Base-by-base conservation (phyloP, 306 rosid genomes). In the Vigna hirtella region DNA sequence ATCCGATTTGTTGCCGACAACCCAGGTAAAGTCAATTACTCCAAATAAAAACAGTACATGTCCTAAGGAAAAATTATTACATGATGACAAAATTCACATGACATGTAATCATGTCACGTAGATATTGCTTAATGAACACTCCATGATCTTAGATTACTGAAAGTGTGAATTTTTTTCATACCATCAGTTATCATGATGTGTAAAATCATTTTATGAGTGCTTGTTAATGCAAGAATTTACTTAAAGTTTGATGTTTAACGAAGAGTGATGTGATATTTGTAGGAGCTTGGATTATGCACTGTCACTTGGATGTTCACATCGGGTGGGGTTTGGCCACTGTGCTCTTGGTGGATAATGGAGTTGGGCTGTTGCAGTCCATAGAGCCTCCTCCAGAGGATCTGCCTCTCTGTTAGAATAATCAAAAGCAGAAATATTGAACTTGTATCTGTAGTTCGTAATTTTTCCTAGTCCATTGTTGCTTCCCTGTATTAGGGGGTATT, bases 221-320 rank as follows among this genome's bases (percentile, higher is more conserved):
- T 38, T 0, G 15, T 4, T 53, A 9, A 55, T 55, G 7, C 10
- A 22, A 22, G 2, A 53, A 3, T 53, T 22, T 56, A 56, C 32
- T 2, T 9, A 34, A 34, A 34, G 7, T 59, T 22, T 55, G 30
- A n/a, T 45, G 26, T 75, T 77, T 55, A 24, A 79, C 38, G 12
- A 53, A 10, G 16, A 26, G 1, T 52, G 15, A 43, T 76, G 45
- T 77, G 47, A 63, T 77, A 4, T 65, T 8, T 71, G 77, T 49
- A 82, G 98, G 98, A 74, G 97, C 87, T 28, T 95, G 98, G 98
- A 0, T 92, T 48, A 81, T 92, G 98, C 98, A 92, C 53, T 95
- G 98, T 80, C 98, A 95, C 83, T 89, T 95, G 86, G 98, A 95
- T 77, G 98, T 91, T 82, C 98, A 95, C 74, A 92, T 92, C 45